phyloP scores from a whole-genome alignment of 257 asterid genomes.

The Cinchona pubescens region DNA sequence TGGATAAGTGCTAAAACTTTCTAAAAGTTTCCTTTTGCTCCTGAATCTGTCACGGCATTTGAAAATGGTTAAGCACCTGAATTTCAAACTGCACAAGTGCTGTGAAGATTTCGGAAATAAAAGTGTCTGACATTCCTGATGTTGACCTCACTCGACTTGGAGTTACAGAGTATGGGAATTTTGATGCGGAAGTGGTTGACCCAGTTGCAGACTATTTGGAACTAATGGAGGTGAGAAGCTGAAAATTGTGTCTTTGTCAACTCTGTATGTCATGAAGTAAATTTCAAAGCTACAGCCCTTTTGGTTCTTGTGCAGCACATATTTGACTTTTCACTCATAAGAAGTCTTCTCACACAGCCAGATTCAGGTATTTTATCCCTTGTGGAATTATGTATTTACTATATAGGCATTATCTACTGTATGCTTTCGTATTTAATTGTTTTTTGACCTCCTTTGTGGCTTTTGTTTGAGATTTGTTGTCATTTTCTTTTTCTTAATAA shows the following conservation, averaged over 20 bases:
- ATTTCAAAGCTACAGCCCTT: constrained; percentile 13
- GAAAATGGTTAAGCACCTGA: constrained; percentile 16
- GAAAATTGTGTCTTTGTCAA: constrained; percentile 1
- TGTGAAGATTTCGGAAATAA: constrained; percentile 81
- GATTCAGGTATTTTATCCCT: constrained; percentile 60
- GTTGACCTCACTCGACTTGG: constrained; percentile 72
- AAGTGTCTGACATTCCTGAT: constrained; percentile 76
- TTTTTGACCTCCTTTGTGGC: neutral
- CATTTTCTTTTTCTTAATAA: neutral
- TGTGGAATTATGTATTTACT: neutral
- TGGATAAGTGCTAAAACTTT: neutral
- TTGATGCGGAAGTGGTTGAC: constrained; percentile 82
- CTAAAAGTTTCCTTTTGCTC: neutral
- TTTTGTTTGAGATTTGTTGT: neutral
- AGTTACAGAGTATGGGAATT: constrained; percentile 53
- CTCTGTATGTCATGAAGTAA: neutral
- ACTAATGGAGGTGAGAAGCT: constrained; percentile 77
- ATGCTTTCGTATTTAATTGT: neutral
- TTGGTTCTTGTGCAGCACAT: constrained; percentile 63
- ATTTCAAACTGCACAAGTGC: constrained; percentile 30
- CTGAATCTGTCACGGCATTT: neutral
- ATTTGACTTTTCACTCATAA: constrained; percentile 82
- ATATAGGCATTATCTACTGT: neutral
- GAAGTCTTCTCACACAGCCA: constrained; percentile 62
- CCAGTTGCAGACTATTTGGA: constrained; percentile 95